phyloP scores from a whole-genome alignment of 148 eudicot genomes.

The Cornus florida region DNA sequence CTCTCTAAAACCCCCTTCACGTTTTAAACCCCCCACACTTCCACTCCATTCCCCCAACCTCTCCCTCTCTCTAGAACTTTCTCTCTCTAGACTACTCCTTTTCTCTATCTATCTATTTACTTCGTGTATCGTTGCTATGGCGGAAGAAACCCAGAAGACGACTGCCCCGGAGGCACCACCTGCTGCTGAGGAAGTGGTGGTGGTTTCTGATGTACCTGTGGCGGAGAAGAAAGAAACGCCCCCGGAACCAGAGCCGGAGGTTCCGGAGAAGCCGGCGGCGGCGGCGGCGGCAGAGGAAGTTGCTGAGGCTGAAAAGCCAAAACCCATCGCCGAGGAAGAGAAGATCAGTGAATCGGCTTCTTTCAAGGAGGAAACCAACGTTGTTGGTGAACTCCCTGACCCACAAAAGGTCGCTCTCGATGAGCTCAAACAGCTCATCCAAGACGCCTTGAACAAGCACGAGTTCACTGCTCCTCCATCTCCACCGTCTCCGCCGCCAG shows the following conservation, averaged over 20 bases:
- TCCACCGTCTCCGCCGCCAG: conserved; percentile 5
- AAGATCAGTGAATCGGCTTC: neutral
- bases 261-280: conserved; percentile 5
- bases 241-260: neutral
- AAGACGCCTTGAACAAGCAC: conserved; percentile 31
- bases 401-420: conserved; percentile 34
- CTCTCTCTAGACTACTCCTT: neutral
- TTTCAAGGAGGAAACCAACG: conserved; percentile 16
- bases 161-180: conserved; percentile 23
- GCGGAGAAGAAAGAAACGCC: neutral
- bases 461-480: conserved; percentile 7
- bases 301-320: neutral
- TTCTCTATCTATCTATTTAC: neutral
- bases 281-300: conserved; percentile 1
- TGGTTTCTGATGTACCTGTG: neutral
- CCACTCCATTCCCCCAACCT: neutral
- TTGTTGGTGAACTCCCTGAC: conserved; percentile 14
- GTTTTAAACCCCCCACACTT: neutral
- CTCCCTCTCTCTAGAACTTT: neutral
- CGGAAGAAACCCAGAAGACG: conserved; percentile 23
- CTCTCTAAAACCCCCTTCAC: neutral
- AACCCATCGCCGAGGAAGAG: conserved; percentile 2
- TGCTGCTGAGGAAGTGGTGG: neutral
- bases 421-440: conserved; percentile 37
- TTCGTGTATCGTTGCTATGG: conserved; percentile 12